Base-by-base conservation (phyloP, 192 early-diverging fungal genomes). In the Backusella liffmaniae region DNA sequence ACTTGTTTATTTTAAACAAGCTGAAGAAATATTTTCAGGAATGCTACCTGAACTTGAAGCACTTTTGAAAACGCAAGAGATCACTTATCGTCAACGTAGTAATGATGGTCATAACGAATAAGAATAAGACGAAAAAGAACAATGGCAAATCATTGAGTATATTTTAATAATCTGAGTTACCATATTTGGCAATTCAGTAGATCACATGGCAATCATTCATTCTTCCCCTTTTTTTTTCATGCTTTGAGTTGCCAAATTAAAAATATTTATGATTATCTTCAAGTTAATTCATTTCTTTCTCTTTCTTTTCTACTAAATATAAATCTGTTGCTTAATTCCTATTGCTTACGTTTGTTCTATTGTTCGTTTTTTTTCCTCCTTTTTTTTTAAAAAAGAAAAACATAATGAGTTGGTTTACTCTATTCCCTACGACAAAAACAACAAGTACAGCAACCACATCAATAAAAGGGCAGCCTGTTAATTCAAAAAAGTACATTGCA, bases 1-100 rank as follows among this genome's bases (percentile, higher is more conserved):
- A 87, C 85, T 95, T 36, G 80, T 82, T 9, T 97, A 92, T 88
- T 92, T 91, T 84, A 92, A 96, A 86, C 91, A 92, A 81, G 88
- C 88, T n/a, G 82, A 88, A 30, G 86, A 88, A 44, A 67, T 88
- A 49, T 77, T 94, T 73, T 77, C 83, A 5, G 91, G 91, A 73
- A 72, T 94, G 65, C 87, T 89, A 18, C 94, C 95, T 0, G 95
- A 98, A 76, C 89, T 98, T 51, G 95, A 96, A 67, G 95, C 97
- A 85, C 90, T 97, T 70, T 86, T 89, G 41, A 92, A 92, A 32
- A 96, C 94, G 4, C 95, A 96, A 79, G 96, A 98, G 70, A 90
- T 94, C 4, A 81, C 95, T 23, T 92, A 94, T 79, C 86, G 91
- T 12, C 0, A 59, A 9, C 29, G 9, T 26, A 10, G n/a, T 4